phyloP scores from a whole-genome alignment of 768 basidiomycete genomes.

The Lyophyllum semitale region DNA sequence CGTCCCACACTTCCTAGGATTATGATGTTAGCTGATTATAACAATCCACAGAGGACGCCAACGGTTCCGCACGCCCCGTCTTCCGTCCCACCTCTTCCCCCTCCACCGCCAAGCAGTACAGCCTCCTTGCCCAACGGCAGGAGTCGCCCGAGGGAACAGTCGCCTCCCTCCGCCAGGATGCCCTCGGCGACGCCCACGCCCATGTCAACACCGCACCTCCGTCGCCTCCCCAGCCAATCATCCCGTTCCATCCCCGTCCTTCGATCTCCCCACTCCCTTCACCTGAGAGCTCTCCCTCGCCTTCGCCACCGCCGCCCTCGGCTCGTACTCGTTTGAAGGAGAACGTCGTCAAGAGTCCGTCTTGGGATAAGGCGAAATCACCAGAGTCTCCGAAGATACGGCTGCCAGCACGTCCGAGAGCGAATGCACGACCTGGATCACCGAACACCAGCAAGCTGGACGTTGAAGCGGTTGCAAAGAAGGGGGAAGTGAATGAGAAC shows the following conservation, averaged over 20 bases:
- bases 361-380: too few relatives aligned
- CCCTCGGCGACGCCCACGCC: not conserved
- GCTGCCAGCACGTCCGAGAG: too few relatives aligned
- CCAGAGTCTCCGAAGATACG: too few relatives aligned
- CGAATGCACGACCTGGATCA: too few relatives aligned
- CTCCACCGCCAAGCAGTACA: not conserved
- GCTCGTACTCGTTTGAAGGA: not conserved
- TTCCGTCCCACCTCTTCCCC: slow-evolving; percentile 5
- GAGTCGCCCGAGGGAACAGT: slow-evolving; percentile 1
- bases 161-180: slow-evolving; percentile 2
- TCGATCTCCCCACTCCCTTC: slow-evolving; percentile 3
- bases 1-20: not conserved
- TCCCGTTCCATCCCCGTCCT: slow-evolving; percentile 4
- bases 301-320: not conserved
- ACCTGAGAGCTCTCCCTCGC: not conserved
- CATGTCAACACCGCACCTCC: not conserved
- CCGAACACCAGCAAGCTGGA: too few relatives aligned
- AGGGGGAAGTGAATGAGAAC: too few relatives aligned
- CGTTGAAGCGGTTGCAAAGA: too few relatives aligned
- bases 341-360: too few relatives aligned
- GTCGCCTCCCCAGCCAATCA: not conserved
- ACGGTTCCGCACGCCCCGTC: not conserved
- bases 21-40: not conserved
- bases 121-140: not conserved
- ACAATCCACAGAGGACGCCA: not conserved